Base-by-base conservation (phyloP, 345 rosid genomes). In the Syzygium grande region DNA sequence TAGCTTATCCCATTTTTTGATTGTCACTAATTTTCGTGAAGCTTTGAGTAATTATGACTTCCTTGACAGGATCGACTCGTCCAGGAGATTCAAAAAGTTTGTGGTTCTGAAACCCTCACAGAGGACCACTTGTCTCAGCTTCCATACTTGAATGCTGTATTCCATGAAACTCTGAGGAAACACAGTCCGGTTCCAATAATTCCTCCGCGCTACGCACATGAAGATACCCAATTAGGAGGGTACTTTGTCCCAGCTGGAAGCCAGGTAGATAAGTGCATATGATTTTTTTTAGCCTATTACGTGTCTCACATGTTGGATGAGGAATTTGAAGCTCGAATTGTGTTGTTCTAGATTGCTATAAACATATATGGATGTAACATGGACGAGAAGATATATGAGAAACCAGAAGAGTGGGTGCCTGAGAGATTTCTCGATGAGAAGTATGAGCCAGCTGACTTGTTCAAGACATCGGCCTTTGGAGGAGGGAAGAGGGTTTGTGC, bases 381-480 rank as follows among this genome's bases (percentile, higher is more conserved):
- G 98, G 95, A 97, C 89, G 94, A 93, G 88, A 94, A 93, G 41
- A 92, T 90, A 25, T 97, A 97, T 96, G 96, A 93, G 65, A 92
- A 88, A 55, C 94, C 99, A 2, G 93, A 91, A 86, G 95, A 93
- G 84, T 98, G 97, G 96, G 91, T 85, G 46, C 99, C 99, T 2
- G 98, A 95, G 94, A 88, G 98, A 89, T 96, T 96, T 55, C 90
- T 95, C 0, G 94, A 92, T 43, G 92, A 84, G 5, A 94, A 89
- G 87, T 92, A 91, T 53, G 97, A 95, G 88, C 80, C 90, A 0
- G 51, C 86, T 25, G 98, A 96, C 87, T 61, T 96, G 87, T 90
- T 95, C 90, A 95, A 95, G 93, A 98, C 98, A 23, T 93, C 94
- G 99, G 99, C 98, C 1, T 98, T 98, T 51, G 99, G 99, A 85